Percentiles rank a stretch among this genome's conserved stretches.
These are phyloP conservation scores for Metschnikowia shivogae DNA, from an alignment of 805 yeast genomes.

Conservation along the genomic window DNA sequence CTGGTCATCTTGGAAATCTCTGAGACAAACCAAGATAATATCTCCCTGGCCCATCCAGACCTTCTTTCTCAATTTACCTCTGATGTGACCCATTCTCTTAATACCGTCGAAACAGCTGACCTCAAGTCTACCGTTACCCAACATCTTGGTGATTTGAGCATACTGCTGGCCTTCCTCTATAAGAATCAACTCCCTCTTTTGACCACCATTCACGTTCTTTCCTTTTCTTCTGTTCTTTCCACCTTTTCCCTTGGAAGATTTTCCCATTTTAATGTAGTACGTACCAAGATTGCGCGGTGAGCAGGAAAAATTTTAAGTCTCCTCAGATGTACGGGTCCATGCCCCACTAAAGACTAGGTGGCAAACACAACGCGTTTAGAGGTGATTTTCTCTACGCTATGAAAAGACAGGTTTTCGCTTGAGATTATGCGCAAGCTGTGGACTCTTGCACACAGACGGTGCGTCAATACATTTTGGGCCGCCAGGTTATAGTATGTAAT, in stretches of 20 bases:
- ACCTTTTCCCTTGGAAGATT: constrained; percentile 74
- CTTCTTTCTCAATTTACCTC: constrained; percentile 99
- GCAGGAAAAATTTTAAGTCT: constrained; percentile 3
- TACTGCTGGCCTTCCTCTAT: constrained; percentile 98
- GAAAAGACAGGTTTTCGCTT: too few relatives aligned
- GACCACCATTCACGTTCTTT: constrained; percentile 86
- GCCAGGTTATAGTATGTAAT: too few relatives aligned
- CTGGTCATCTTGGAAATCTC: constrained; percentile 98
- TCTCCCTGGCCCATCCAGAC: constrained; percentile 99
- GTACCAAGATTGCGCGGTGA: neutral
- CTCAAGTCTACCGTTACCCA: constrained; percentile 96
- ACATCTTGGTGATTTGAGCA: constrained; percentile 97
- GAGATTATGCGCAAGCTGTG: too few relatives aligned
- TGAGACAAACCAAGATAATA: constrained; percentile 87
- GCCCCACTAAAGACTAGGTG: neutral
- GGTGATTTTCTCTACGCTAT: too few relatives aligned
- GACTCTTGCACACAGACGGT: too few relatives aligned
- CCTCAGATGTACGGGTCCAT: constrained; percentile 3
- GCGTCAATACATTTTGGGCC: too few relatives aligned
- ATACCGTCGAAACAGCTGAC: constrained; percentile 92
- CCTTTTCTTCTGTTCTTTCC: constrained; percentile 98
- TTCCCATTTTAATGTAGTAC: constrained; percentile 52
- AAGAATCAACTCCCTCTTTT: constrained; percentile 88
- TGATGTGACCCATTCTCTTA: constrained; percentile 93
- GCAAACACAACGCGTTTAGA: neutral